Evolutionary conservation across 345 rosid species (phyloP).

Genomic region (Firmiana major): DNA sequence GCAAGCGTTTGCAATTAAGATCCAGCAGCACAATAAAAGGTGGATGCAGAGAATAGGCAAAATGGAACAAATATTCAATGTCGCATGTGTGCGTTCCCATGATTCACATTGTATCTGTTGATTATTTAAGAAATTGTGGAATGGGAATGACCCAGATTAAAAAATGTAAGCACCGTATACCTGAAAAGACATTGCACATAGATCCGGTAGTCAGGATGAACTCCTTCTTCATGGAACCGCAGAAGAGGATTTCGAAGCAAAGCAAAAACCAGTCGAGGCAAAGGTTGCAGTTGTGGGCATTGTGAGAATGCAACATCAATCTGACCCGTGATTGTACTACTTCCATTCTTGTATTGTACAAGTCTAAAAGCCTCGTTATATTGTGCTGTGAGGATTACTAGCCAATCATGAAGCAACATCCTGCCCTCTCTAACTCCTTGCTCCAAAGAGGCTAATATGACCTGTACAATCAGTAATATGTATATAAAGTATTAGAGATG

Average conservation of each 20-base stretch:
- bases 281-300: slow-evolving; percentile 82
- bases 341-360: slow-evolving; percentile 61
- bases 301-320: slow-evolving; percentile 84
- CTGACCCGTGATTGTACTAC: slow-evolving; percentile 50
- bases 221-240: slow-evolving; percentile 97
- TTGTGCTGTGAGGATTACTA: slow-evolving; percentile 80
- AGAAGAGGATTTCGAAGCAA: slow-evolving; percentile 90
- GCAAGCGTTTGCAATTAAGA: background rate
- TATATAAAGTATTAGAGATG: background rate
- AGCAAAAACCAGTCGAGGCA: slow-evolving; percentile 89
- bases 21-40: background rate
- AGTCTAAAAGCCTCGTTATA: slow-evolving; percentile 74
- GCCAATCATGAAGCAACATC: slow-evolving; percentile 94
- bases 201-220: slow-evolving; percentile 93
- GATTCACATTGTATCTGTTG: slow-evolving; percentile 4
- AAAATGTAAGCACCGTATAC: slow-evolving; percentile 33
- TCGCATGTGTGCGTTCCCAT: background rate
- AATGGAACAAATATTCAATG: too few species aligned
- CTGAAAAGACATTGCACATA: slow-evolving; percentile 97
- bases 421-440: slow-evolving; percentile 96
- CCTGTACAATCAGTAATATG: slow-evolving; percentile 32
- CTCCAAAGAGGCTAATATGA: slow-evolving; percentile 82
- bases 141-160: background rate
- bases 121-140: slow-evolving; percentile 6
- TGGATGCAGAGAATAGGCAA: background rate